A percentile compares a stretch with the other conserved stretches of the same genome.
phyloP scores from a whole-genome alignment of 352 stramenopile genomes.

The Phytopythium sindhum region DNA sequence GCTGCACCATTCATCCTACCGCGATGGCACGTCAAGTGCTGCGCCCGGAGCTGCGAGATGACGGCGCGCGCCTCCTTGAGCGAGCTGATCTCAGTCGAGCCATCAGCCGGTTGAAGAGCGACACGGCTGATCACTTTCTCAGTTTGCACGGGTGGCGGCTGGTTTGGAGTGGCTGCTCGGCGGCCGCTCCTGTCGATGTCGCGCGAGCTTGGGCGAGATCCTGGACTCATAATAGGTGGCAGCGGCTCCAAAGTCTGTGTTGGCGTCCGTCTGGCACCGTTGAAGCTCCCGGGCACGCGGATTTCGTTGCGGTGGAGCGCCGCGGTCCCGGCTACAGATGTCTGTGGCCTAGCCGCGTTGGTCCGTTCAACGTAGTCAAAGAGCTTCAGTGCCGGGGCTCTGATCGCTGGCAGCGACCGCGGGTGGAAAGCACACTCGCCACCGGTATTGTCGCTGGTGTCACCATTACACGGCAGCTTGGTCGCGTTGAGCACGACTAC shows the following conservation, averaged over 20 bases:
- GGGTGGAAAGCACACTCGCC: slow-evolving; percentile 18
- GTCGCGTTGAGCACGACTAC: slow-evolving; percentile 31
- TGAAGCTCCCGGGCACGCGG: slow-evolving; percentile 31
- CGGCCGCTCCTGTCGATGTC: not conserved
- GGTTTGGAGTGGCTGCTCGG: not conserved
- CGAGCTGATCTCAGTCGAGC: slow-evolving; percentile 2
- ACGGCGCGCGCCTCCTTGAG: slow-evolving; percentile 29
- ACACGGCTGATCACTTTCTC: too few species aligned
- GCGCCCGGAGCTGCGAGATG: slow-evolving; percentile 32
- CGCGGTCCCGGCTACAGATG: not conserved
- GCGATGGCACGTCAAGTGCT: slow-evolving; percentile 6
- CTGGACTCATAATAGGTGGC: slow-evolving; percentile 11
- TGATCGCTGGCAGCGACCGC: slow-evolving; percentile 28
- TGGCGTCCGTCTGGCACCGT: slow-evolving; percentile 22
- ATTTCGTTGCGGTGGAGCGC: not conserved
- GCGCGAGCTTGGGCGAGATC: slow-evolving; percentile 5
- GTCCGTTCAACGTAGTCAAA: slow-evolving; percentile 50
- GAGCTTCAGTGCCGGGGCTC: slow-evolving; percentile 45
- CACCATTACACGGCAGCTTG: not conserved
- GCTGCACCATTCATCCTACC: not conserved
- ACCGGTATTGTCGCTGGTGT: not conserved
- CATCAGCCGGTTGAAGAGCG: too few species aligned
- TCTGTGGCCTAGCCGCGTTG: not conserved
- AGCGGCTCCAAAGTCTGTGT: slow-evolving; percentile 11
- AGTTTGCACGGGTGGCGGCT: not conserved